Evolutionary conservation across 495 filamentous ascomycete genomes (phyloP).

Genomic region (Astrothelium subdiscretum): DNA sequence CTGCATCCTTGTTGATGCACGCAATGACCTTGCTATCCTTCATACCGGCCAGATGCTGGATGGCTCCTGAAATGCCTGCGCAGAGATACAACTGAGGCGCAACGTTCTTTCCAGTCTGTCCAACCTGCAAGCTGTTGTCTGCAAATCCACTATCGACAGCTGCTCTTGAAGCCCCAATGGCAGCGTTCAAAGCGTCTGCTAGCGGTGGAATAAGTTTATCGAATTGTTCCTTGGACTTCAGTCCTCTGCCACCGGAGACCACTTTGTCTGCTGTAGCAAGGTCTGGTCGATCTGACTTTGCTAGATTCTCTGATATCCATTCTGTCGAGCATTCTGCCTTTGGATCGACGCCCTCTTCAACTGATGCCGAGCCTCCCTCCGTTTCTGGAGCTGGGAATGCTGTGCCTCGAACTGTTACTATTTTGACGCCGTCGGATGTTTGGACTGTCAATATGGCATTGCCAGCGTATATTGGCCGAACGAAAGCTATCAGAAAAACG

Average conservation of each 20-base stretch:
- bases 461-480: slow-evolving; percentile 93
- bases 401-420: slow-evolving; percentile 86
- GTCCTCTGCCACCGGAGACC: slow-evolving; percentile 84
- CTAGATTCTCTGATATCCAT: slow-evolving; percentile 89
- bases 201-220: slow-evolving; percentile 83
- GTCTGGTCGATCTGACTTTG: slow-evolving; percentile 90
- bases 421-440: slow-evolving; percentile 71
- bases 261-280: slow-evolving; percentile 77
- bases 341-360: slow-evolving; percentile 59
- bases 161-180: slow-evolving; percentile 86
- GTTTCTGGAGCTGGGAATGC: slow-evolving; percentile 59
- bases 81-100: slow-evolving; percentile 92
- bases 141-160: slow-evolving; percentile 96
- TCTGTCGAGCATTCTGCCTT: slow-evolving; percentile 60
- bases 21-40: slow-evolving; percentile 99
- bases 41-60: slow-evolving; percentile 98
- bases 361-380: slow-evolving; percentile 40
- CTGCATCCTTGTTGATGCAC: slow-evolving; percentile 92
- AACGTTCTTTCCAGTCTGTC: slow-evolving; percentile 97
- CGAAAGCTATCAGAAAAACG: slow-evolving; percentile 48
- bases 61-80: slow-evolving; percentile 90
- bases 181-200: slow-evolving; percentile 82
- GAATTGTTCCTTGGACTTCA: slow-evolving; percentile 97
- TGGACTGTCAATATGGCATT: slow-evolving; percentile 97
- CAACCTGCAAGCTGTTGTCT: slow-evolving; percentile 98